These are phyloP conservation scores for Candida incommunis DNA, from an alignment of 805 yeast genomes.

Conservation along the genomic window DNA sequence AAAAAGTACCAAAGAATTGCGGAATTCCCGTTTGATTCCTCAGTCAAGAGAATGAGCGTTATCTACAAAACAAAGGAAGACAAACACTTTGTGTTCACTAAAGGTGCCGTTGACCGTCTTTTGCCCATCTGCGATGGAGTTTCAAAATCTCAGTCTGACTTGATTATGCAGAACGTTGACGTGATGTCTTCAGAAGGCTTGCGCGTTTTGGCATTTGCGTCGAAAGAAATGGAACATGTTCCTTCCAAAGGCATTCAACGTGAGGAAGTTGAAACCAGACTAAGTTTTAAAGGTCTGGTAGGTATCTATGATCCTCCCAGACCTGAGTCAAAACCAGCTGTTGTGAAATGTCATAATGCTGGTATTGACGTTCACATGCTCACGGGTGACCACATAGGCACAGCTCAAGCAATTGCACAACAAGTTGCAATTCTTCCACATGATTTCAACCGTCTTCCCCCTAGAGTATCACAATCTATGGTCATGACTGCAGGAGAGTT, in stretches of 20 bases:
- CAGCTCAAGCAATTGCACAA: conserved; percentile 67
- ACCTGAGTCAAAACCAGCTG: conserved; percentile 50
- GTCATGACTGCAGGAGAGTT: conserved; percentile 66
- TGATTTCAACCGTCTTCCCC: conserved; percentile 40
- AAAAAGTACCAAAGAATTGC: conserved; percentile 26
- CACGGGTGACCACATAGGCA: conserved; percentile 70
- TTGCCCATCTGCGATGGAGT: conserved; percentile 36
- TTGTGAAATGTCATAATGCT: conserved; percentile 52
- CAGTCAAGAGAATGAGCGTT: conserved; percentile 60
- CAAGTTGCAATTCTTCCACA: conserved; percentile 66
- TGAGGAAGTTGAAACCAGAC: conserved; percentile 33
- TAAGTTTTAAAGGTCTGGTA: conserved; percentile 51
- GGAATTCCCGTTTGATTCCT: conserved; percentile 66
- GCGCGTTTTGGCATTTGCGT: conserved; percentile 61
- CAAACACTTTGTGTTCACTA: conserved; percentile 32
- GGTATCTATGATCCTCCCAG: conserved; percentile 79
- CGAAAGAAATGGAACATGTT: conserved; percentile 20
- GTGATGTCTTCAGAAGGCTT: conserved; percentile 50
- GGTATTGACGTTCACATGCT: conserved; percentile 73
- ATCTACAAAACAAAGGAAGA: conserved; percentile 29
- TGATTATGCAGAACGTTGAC: conserved; percentile 42
- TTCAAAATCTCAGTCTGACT: conserved; percentile 25
- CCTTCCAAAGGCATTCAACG: conserved; percentile 16
- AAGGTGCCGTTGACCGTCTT: conserved; percentile 69
- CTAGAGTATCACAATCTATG: conserved; percentile 42